phyloP scores from a whole-genome alignment of 2,329 filamentous ascomycete species.

The Claviceps paspali region DNA sequence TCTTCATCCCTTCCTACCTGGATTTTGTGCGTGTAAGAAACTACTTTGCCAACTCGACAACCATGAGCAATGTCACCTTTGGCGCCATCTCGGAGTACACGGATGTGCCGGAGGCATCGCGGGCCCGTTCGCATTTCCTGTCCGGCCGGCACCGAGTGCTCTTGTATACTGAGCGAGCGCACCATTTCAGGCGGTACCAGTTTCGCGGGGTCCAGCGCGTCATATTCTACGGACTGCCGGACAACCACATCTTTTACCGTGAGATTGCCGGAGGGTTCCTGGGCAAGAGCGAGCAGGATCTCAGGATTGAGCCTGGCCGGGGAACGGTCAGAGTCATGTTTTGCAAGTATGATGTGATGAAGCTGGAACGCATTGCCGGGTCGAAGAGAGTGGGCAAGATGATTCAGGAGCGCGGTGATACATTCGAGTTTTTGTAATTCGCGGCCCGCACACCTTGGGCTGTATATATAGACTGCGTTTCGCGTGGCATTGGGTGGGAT shows the following conservation, averaged over 20 bases:
- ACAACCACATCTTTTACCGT: slow-evolving; percentile 70
- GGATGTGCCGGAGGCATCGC: slow-evolving; percentile 59
- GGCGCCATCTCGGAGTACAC: slow-evolving; percentile 84
- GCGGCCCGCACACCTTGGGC: neutral
- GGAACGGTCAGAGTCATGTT: slow-evolving; percentile 54
- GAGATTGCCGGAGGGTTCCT: slow-evolving; percentile 61
- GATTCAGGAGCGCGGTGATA: slow-evolving; percentile 72
- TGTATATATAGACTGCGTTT: too few relatives aligned
- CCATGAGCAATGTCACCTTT: slow-evolving; percentile 39
- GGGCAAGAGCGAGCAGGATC: slow-evolving; percentile 40
- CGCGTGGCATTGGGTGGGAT: neutral
- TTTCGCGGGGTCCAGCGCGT: slow-evolving; percentile 69
- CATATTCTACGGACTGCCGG: slow-evolving; percentile 81
- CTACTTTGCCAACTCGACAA: slow-evolving; percentile 60
- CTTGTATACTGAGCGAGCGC: slow-evolving; percentile 87
- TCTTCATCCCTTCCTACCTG: slow-evolving; percentile 87
- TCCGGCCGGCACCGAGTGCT: slow-evolving; percentile 69
- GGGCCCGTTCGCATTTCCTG: slow-evolving; percentile 77
- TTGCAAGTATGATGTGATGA: slow-evolving; percentile 78
- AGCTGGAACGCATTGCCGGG: slow-evolving; percentile 77
- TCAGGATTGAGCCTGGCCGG: slow-evolving; percentile 39
- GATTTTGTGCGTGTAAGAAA: slow-evolving; percentile 92
- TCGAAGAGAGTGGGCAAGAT: slow-evolving; percentile 68
- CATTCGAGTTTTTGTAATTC: slow-evolving; percentile 75
- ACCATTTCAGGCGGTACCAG: slow-evolving; percentile 85